Percentiles rank a stretch among this genome's conserved stretches.
phyloP scores from a whole-genome alignment of 441 rosid species.

The Pelargonium myrrhifolium region DNA sequence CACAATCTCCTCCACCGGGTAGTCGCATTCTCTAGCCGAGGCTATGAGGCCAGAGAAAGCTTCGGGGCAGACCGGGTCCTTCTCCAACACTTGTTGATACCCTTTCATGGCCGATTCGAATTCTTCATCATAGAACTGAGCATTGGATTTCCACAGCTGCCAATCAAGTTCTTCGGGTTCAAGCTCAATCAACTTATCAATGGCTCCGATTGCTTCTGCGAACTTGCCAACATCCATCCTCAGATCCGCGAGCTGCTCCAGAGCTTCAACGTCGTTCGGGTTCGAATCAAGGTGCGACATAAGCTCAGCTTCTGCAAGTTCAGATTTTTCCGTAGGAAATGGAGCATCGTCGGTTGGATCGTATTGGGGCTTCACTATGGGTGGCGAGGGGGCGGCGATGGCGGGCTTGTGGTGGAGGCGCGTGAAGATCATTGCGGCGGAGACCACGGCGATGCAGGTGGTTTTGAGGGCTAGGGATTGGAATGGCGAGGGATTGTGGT shows the following conservation, averaged over 20 bases:
- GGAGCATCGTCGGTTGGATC: constrained; percentile 16
- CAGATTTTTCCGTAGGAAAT: constrained; percentile 31
- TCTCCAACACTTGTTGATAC: constrained; percentile 55
- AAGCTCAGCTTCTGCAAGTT: constrained; percentile 41
- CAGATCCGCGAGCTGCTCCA: constrained; percentile 55
- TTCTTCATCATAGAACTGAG: constrained; percentile 52
- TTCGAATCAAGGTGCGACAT: constrained; percentile 14
- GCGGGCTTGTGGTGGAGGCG: constrained; percentile 47
- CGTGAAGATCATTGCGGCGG: constrained; percentile 57
- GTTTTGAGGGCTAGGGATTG: constrained; percentile 31
- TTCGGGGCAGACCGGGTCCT: constrained; percentile 63
- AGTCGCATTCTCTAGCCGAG: constrained; percentile 47
- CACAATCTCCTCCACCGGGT: constrained; percentile 32
- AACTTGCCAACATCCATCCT: constrained; percentile 53
- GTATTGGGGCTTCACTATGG: constrained; percentile 25
- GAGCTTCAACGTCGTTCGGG: constrained; percentile 47
- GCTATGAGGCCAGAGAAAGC: constrained; percentile 76
- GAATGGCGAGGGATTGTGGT: too few relatives aligned
- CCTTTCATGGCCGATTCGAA: constrained; percentile 40
- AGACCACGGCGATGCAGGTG: constrained; percentile 46
- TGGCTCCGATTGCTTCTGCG: constrained; percentile 39
- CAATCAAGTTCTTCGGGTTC: constrained; percentile 69
- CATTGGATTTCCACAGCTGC: constrained; percentile 58
- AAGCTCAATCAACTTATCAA: constrained; percentile 58
- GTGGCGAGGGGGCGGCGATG: constrained; percentile 36